Evolutionary conservation across 345 rosid species (phyloP), one percentile per base, ranked within the genome.

Genomic region (Euphorbia pulcherrima): DNA sequence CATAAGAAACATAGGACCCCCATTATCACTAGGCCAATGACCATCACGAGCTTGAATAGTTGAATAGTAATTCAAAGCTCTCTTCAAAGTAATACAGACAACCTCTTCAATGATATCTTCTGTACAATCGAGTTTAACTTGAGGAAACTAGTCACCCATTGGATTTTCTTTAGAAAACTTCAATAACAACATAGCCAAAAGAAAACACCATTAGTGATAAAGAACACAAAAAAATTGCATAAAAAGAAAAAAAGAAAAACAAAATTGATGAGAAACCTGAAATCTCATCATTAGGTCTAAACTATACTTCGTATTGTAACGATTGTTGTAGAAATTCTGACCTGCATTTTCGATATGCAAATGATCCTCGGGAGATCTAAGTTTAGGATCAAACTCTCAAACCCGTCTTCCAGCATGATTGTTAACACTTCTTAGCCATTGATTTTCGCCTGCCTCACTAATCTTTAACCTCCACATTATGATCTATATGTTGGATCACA

Each of bases 21-120:
- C 97, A 80, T 94, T 91, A 79, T 94, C 99, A 18, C 99, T 96
- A 0, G 96, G 90, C 99, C 99, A 94, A 70, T 94, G 97, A 30
- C 96, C 99, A 56, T 94, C 99, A 51, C 82, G 81, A 2, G 95
- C 96, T 78, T 91, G 97, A 27, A 91, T 70, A 40, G 84, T 79
- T 54, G 99, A 89, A 80, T 88, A 79, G 76, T 81, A 89, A 76
- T 73, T 78, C 72, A 94, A 10, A 64, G 88, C 95, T 77, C 92
- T 91, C 78, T 79, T 83, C 62, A 94, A 77, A 4, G 91, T 81
- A 58, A 23, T 67, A 2, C 75, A 80, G 65, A 94, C 92, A 53
- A 72, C 81, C 74, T 82, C 86, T 60, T 86, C 91, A 0, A 93
- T 81, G 44, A 89, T 72, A 58, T 80, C 85, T 48, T 94, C 97